A percentile compares a stretch with the other conserved stretches of the same genome.
Evolutionary conservation across 192 early-diverging fungal genomes (phyloP).

Genomic region (Paraglomus occultum): DNA sequence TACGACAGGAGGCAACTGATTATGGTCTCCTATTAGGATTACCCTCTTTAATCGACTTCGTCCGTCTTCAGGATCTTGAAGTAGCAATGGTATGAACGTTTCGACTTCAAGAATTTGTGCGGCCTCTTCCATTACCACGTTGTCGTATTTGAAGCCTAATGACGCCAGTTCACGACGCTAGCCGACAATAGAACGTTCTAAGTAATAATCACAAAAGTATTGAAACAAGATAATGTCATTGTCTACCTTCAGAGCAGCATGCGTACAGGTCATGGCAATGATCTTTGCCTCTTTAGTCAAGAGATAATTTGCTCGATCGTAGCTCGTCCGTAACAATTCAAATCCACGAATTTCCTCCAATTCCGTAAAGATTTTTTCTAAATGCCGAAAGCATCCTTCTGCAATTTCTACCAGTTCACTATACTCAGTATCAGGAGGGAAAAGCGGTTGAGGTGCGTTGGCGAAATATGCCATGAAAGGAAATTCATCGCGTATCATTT

Average conservation of each 20-base stretch:
- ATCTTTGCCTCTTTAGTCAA: conserved; percentile 95
- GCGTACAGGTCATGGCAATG: conserved; percentile 97
- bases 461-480: conserved; percentile 83
- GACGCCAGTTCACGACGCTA: conserved; percentile 74
- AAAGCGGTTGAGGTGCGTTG: conserved; percentile 68
- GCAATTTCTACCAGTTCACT: conserved; percentile 60
- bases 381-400: conserved; percentile 78
- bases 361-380: conserved; percentile 80
- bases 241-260: conserved; percentile 81
- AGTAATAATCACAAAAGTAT: conserved; percentile 10
- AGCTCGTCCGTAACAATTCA: conserved; percentile 78
- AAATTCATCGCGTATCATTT: conserved; percentile 55
- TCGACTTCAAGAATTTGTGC: conserved; percentile 96
- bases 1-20: conserved; percentile 96
- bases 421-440: conserved; percentile 47
- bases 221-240: conserved; percentile 11
- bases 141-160: conserved; percentile 94
- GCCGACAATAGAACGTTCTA: not conserved
- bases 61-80: conserved; percentile 72
- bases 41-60: conserved; percentile 78
- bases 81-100: conserved; percentile 86
- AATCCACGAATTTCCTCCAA: conserved; percentile 91
- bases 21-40: conserved; percentile 96
- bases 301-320: conserved; percentile 87
- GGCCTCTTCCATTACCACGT: conserved; percentile 96